Conservation (phyloP, 345 rosid species). For the Populus simonii region DNA sequence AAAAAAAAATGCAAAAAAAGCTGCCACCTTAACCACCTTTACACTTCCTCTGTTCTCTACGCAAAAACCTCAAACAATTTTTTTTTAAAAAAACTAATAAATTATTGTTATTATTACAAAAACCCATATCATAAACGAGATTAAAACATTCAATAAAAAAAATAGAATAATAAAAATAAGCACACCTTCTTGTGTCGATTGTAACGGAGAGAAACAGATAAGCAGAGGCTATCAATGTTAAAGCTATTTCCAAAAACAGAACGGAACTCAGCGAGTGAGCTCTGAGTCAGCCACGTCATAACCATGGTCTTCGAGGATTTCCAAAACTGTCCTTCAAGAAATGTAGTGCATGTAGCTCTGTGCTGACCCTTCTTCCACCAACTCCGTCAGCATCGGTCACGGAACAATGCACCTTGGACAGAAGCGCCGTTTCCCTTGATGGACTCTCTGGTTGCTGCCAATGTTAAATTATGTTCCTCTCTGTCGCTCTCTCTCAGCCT, state of each 20-base stretch:
- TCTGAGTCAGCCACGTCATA: constrained; percentile 30
- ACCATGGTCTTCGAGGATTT: constrained; percentile 32
- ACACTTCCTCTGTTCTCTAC: no score
- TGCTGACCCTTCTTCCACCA: background rate
- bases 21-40: no score
- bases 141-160: background rate
- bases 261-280: constrained; percentile 28
- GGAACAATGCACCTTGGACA: background rate
- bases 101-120: background rate
- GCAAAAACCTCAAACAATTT: no score
- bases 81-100: no score
- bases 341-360: constrained; percentile 31
- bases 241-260: constrained; percentile 20
- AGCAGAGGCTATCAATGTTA: constrained; percentile 22
- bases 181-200: constrained; percentile 24
- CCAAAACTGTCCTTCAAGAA: constrained; percentile 33
- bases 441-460: background rate
- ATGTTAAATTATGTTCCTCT: background rate
- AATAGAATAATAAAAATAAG: background rate
- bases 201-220: constrained; percentile 23
- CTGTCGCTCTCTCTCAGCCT: background rate
- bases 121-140: background rate
- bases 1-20: no score
- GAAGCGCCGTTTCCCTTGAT: background rate
- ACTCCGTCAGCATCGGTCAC: background rate